Base-by-base conservation (phyloP, 2,329 filamentous ascomycete genomes). In the Neonectria sp. region DNA sequence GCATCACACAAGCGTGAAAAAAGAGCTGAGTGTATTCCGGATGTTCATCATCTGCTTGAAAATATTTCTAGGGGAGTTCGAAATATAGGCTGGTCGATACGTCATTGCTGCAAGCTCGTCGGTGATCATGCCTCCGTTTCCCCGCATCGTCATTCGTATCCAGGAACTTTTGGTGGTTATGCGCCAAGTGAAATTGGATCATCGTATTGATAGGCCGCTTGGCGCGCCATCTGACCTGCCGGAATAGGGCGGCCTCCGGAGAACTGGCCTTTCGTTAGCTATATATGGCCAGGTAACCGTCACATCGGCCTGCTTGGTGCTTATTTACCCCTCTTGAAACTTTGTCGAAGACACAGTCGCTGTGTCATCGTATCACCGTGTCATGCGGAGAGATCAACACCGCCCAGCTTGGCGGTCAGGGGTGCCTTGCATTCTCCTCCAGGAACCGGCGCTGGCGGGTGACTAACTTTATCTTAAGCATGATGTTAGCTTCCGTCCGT, bases 391-490 rank as follows among this genome's bases (percentile, higher is more conserved):
- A 37, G 9, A 37, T 31, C 11, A 13, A 13, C 33, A 37, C 33
- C 3, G 33, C 13, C 40, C 40, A 11, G 17, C n/a, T 43, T 11
- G 40, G 15, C 40, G 11, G 27, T 49, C 53, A 64, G 43, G 43
- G 29, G 55, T 68, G 68, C 49, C 53, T 66, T 59, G 51, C 60
- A 68, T 57, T 13, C 2, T 12, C n/a, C 9, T 37, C 13, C 40
- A 58, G 45, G 52, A 58, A 49, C 33, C 21, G 53, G 15, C 59
- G 51, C 56, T 52, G 51, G 55, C 58, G 46, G 31, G 33, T 3
- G 15, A n/a, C 17, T 31, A 53, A 55, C 13, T 51, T 63, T 60
- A 55, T 69, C 21, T 63, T 43, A 6, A 11, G 3, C 33, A 8
- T n/a, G 21, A 17, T 48, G 1, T n/a, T 3, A 55, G 27, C 49